Conservation (phyloP, 352 stramenopile genomes). For the Globisporangium ultimum region DNA sequence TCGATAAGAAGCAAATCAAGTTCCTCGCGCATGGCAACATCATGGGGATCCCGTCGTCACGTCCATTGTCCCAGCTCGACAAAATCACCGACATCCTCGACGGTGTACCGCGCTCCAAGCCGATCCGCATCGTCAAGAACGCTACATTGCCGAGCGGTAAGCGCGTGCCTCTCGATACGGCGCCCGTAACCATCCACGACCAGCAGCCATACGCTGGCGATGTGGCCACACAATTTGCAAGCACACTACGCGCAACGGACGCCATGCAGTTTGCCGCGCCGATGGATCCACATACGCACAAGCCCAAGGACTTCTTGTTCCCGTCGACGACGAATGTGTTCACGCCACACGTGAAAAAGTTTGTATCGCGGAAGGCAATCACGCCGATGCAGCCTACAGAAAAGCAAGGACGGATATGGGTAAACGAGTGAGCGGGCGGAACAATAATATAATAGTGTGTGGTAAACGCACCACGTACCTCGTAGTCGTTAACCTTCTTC, state of each 20-base stretch:
- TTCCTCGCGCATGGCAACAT: slow-evolving; percentile 88
- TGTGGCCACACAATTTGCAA: slow-evolving; percentile 48
- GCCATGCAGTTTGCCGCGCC: slow-evolving; percentile 29
- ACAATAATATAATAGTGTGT: not conserved
- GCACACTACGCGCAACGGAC: slow-evolving; percentile 36
- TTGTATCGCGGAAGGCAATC: slow-evolving; percentile 53
- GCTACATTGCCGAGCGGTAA: slow-evolving; percentile 76
- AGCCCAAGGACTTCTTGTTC: slow-evolving; percentile 58
- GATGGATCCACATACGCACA: slow-evolving; percentile 27
- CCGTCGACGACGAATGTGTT: slow-evolving; percentile 49
- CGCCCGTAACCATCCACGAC: slow-evolving; percentile 71
- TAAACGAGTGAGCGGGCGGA: slow-evolving; percentile 25
- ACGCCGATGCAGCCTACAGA: slow-evolving; percentile 23
- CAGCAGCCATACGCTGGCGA: slow-evolving; percentile 56
- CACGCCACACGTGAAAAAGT: slow-evolving; percentile 57
- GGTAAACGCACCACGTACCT: not conserved
- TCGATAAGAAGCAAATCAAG: slow-evolving; percentile 83
- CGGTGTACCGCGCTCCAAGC: slow-evolving; percentile 46
- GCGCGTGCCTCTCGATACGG: slow-evolving; percentile 43
- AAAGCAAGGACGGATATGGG: slow-evolving; percentile 55
- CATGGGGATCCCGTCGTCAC: slow-evolving; percentile 42
- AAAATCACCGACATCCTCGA: slow-evolving; percentile 73
- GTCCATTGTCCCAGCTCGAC: slow-evolving; percentile 64
- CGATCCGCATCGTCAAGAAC: slow-evolving; percentile 76
- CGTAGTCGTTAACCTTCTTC: not conserved